Evolutionary conservation across 2,329 filamentous ascomycete genomes (phyloP), one percentile per base, ranked within the genome.

Genomic region (Ascosphaera aggregata): DNA sequence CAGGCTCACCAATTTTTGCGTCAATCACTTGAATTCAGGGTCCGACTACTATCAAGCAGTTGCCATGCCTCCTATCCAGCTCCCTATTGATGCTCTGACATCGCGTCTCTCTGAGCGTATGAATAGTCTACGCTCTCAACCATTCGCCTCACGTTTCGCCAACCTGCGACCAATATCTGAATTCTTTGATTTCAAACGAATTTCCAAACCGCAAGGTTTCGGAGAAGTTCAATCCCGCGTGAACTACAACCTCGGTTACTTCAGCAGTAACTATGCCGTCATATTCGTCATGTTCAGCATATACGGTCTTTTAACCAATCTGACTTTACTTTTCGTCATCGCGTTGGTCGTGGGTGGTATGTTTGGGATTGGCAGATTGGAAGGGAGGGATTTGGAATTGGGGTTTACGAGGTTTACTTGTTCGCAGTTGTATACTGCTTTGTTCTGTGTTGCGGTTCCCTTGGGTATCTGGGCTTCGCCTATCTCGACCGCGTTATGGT

Each of bases 241-340:
- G 63, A 92, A 91, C 67, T 94, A 94, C 75, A 98, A 98, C 61
- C 64, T 98, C 47, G 74, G 79, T 57, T 79, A 95, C 66, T 98
- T 92, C 68, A 91, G 84, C 45, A 94, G 82, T 76, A 98, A 98
- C 67, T 98, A 98, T 70, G 78, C 80, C 48, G 77, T 80, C 46
- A 72, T 95, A 50, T 93, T 95, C 56, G 67, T 80, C 51, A 91
- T 98, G 76, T 76, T 98, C 54, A 81, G 79, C 66, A 77, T 98
- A 62, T 98, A 98, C 67, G 80, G 80, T 52, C 64, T 98, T 52
- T 69, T 98, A 52, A 89, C 81, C 50, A 95, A 94, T 63, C 66
- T 73, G 52, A 61, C 75, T 36, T 69, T 98, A 39, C 73, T 94
- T 44, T 94, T 95, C 56, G 84, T 91, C 61, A 93, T 98, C 55